These are phyloP conservation scores for Diplodia intermedia DNA, from an alignment of 2,329 filamentous ascomycete genomes.

Conservation along the genomic window DNA sequence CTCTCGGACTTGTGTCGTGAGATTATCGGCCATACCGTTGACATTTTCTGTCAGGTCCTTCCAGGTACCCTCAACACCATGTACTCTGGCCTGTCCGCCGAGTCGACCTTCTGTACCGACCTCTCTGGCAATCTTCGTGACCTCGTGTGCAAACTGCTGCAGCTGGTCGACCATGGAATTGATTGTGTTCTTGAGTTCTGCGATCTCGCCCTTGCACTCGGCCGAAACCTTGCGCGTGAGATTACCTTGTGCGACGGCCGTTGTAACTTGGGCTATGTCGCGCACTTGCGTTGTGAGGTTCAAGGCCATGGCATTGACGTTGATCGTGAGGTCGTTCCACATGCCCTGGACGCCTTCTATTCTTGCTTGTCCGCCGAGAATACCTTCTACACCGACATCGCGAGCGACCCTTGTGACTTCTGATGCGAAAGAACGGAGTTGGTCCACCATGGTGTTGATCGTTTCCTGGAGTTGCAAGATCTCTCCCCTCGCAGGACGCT, in stretches of 20 bases:
- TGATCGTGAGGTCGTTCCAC: slow-evolving; percentile 69
- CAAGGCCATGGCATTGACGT: slow-evolving; percentile 62
- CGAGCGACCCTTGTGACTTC: slow-evolving; percentile 70
- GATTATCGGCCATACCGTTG: slow-evolving; percentile 61
- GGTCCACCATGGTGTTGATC: slow-evolving; percentile 72
- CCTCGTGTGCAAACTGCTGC: slow-evolving; percentile 60
- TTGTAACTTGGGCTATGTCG: slow-evolving; percentile 61
- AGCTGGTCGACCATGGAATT: slow-evolving; percentile 62
- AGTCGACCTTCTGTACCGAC: slow-evolving; percentile 60
- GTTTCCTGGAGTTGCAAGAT: slow-evolving; percentile 95
- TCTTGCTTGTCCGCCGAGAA: slow-evolving; percentile 68
- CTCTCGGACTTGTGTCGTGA: slow-evolving; percentile 60
- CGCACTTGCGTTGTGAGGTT: slow-evolving; percentile 61
- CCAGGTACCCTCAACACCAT: slow-evolving; percentile 61
- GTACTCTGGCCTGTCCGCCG: slow-evolving; percentile 60
- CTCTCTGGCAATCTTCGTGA: slow-evolving; percentile 60
- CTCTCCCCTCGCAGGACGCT: slow-evolving; percentile 90
- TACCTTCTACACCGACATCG: slow-evolving; percentile 69
- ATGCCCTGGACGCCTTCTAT: slow-evolving; percentile 71
- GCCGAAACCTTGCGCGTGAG: slow-evolving; percentile 60
- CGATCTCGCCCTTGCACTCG: slow-evolving; percentile 60
- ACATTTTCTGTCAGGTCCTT: slow-evolving; percentile 62
- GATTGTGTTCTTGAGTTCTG: slow-evolving; percentile 60
- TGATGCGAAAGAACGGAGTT: slow-evolving; percentile 69
- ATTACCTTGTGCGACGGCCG: slow-evolving; percentile 59